A percentile compares a stretch with the other conserved stretches of the same genome.
Conservation (phyloP, 2,329 filamentous ascomycete genomes). For the Penicillium sp. region DNA sequence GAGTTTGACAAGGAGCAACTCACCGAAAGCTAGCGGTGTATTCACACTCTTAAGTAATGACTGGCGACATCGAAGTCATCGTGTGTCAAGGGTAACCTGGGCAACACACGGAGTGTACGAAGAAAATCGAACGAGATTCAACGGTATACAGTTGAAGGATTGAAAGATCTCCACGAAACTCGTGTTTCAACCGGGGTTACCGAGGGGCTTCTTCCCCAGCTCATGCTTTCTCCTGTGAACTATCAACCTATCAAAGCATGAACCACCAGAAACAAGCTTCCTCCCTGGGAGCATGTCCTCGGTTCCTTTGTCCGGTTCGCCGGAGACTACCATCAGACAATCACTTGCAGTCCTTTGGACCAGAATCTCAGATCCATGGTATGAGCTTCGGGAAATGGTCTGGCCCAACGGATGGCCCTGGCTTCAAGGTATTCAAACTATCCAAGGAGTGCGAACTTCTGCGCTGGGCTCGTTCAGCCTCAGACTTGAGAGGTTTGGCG, state of each 20-base stretch:
- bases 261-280: slow-evolving; percentile 1
- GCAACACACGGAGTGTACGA: neutral
- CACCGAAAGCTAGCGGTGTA: neutral
- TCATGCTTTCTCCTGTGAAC: slow-evolving; percentile 3
- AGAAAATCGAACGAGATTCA: neutral
- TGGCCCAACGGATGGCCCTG: neutral
- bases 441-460: neutral
- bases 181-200: slow-evolving; percentile 4
- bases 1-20: neutral
- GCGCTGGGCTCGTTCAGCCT: too few species aligned
- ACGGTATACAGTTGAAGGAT: neutral
- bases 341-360: slow-evolving; percentile 4
- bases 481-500: neutral
- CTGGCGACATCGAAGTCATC: neutral
- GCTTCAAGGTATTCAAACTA: neutral
- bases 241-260: slow-evolving; percentile 8
- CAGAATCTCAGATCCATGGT: slow-evolving; percentile 8
- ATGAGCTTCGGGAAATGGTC: neutral
- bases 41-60: neutral
- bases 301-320: slow-evolving; percentile 21
- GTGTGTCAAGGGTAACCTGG: neutral
- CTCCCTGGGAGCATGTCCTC: slow-evolving; percentile 4
- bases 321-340: slow-evolving; percentile 14
- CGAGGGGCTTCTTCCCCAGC: neutral
- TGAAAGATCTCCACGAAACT: slow-evolving; percentile 6